These are phyloP conservation scores for Corchorus olitorius DNA, from an alignment of 345 rosid species.

Conservation along the genomic window DNA sequence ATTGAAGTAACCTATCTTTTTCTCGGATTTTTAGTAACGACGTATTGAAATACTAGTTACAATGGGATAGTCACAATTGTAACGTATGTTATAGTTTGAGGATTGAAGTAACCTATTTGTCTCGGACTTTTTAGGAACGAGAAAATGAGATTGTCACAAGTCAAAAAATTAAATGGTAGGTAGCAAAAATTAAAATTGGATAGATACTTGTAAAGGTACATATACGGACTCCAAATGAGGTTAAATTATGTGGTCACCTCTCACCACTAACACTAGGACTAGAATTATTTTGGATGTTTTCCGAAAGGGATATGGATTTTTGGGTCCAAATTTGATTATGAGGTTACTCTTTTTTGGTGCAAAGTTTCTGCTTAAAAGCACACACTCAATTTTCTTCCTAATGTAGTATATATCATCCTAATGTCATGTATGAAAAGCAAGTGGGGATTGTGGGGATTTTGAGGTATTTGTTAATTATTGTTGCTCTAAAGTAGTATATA, in stretches of 20 bases:
- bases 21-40: no score
- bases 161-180: not conserved
- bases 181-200: not conserved
- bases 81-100: no score
- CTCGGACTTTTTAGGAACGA: no score
- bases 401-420: no score
- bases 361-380: not conserved
- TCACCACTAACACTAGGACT: not conserved
- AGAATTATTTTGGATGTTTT: not conserved
- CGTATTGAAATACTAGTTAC: no score
- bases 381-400: not conserved
- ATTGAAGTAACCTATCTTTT: no score
- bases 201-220: not conserved
- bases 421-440: not conserved
- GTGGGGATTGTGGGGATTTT: not conserved
- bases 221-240: not conserved
- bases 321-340: conserved; percentile 12
- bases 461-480: not conserved
- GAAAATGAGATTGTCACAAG: no score
- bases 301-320: not conserved
- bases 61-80: no score
- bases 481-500: not conserved
- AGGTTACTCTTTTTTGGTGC: not conserved
- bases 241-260: not conserved
- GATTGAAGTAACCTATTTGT: no score